phyloP scores from a whole-genome alignment of 2,329 filamentous ascomycete genomes.

The Cladosporium velox region DNA sequence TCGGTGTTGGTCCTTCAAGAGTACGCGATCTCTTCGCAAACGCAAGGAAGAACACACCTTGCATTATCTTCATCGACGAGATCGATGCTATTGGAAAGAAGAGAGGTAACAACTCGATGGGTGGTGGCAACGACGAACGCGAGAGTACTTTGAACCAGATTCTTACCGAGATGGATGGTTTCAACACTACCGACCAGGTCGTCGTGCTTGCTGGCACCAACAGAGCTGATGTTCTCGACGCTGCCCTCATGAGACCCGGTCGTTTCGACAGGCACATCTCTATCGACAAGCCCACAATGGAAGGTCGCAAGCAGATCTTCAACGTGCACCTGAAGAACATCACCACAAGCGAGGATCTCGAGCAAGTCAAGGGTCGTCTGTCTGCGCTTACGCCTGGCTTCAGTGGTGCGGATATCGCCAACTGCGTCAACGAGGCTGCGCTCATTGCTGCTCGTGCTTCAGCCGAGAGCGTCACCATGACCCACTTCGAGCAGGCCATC shows the following conservation, averaged over 20 bases:
- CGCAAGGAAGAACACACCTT: constrained; percentile 92
- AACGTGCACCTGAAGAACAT: constrained; percentile 92
- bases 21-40: constrained; percentile 94
- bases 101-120: constrained; percentile 77
- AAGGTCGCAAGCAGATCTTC: constrained; percentile 94
- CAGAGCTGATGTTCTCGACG: constrained; percentile 89
- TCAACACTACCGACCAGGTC: constrained; percentile 95
- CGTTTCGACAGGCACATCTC: constrained; percentile 96
- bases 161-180: constrained; percentile 98
- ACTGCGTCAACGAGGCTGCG: constrained; percentile 96
- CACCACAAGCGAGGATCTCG: constrained; percentile 85
- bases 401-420: constrained; percentile 96
- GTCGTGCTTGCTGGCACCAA: constrained; percentile 97
- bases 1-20: constrained; percentile 93
- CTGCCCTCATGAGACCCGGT: constrained; percentile 92
- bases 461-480: constrained; percentile 79
- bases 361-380: constrained; percentile 83
- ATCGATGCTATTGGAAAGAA: constrained; percentile 97
- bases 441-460: constrained; percentile 85
- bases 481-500: constrained; percentile 95
- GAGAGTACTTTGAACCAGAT: constrained; percentile 98
- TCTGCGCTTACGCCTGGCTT: constrained; percentile 94
- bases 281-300: constrained; percentile 95
- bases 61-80: constrained; percentile 99
- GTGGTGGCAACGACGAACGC: constrained; percentile 93